These are phyloP conservation scores for Ascochyta koolunga DNA, from an alignment of 2,329 filamentous ascomycete species.

Conservation along the genomic window DNA sequence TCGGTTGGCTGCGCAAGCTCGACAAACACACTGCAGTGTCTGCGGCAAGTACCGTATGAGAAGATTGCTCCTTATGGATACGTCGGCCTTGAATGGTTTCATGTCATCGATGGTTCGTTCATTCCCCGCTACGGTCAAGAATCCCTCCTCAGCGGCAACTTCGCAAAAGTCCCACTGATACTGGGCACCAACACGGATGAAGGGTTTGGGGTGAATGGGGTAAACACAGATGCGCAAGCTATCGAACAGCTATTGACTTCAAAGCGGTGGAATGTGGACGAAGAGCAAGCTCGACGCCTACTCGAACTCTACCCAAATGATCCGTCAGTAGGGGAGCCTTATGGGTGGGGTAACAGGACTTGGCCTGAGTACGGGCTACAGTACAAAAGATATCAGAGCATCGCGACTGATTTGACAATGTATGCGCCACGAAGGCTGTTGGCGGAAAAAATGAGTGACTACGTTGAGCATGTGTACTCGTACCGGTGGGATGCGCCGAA, in stretches of 20 bases:
- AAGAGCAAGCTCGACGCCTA: slow-evolving; percentile 25
- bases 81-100: slow-evolving; percentile 40
- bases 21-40: slow-evolving; percentile 33
- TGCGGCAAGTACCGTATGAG: slow-evolving; percentile 35
- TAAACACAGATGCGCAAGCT: slow-evolving; percentile 50
- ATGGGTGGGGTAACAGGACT: slow-evolving; percentile 38
- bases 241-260: slow-evolving; percentile 38
- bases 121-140: slow-evolving; percentile 43
- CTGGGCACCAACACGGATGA: slow-evolving; percentile 70
- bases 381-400: slow-evolving; percentile 37
- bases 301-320: slow-evolving; percentile 40
- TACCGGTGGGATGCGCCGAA: slow-evolving; percentile 43
- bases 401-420: slow-evolving; percentile 38
- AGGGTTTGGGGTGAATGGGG: slow-evolving; percentile 61
- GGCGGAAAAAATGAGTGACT: slow-evolving; percentile 31
- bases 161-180: slow-evolving; percentile 68
- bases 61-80: slow-evolving; percentile 36
- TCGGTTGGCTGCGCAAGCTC: slow-evolving; percentile 33
- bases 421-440: slow-evolving; percentile 35
- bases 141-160: slow-evolving; percentile 54
- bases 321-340: slow-evolving; percentile 55
- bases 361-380: slow-evolving; percentile 38
- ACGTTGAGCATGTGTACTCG: slow-evolving; percentile 30
- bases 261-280: slow-evolving; percentile 38
- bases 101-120: slow-evolving; percentile 37